phyloP scores from a whole-genome alignment of 345 rosid genomes.

The Rhodamnia rubescens region DNA sequence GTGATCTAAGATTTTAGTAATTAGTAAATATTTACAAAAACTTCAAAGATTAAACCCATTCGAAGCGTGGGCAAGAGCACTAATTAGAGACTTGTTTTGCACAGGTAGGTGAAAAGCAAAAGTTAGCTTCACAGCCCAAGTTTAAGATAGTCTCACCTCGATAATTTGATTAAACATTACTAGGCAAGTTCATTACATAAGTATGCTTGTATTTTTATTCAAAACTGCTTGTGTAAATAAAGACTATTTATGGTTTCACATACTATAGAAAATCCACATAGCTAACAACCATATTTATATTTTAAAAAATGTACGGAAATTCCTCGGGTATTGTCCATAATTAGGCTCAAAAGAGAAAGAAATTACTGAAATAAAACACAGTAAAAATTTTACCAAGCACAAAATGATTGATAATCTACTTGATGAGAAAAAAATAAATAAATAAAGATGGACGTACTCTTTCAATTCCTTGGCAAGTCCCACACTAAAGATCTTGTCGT shows the following conservation, averaged over 20 bases:
- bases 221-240: not conserved
- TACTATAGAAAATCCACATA: not conserved
- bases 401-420: not conserved
- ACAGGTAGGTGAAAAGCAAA: not conserved
- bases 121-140: not conserved
- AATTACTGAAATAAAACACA: not conserved
- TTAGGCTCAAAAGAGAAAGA: not conserved
- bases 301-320: not conserved
- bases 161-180: not conserved
- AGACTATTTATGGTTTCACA: not conserved
- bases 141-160: not conserved
- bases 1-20: not conserved
- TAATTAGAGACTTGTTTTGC: not conserved
- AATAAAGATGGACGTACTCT: slow-evolving; percentile 1
- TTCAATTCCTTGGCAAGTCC: not conserved
- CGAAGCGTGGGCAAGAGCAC: not conserved
- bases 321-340: not conserved
- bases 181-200: not conserved
- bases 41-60: not conserved
- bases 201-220: not conserved
- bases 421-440: not conserved
- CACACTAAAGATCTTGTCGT: slow-evolving; percentile 10
- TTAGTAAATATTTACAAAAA: rapidly evolving
- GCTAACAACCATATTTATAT: not conserved
- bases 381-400: not conserved